These are phyloP conservation scores for Colletotrichum somersetense DNA, from an alignment of 2,329 filamentous ascomycete genomes.

Conservation along the genomic window DNA sequence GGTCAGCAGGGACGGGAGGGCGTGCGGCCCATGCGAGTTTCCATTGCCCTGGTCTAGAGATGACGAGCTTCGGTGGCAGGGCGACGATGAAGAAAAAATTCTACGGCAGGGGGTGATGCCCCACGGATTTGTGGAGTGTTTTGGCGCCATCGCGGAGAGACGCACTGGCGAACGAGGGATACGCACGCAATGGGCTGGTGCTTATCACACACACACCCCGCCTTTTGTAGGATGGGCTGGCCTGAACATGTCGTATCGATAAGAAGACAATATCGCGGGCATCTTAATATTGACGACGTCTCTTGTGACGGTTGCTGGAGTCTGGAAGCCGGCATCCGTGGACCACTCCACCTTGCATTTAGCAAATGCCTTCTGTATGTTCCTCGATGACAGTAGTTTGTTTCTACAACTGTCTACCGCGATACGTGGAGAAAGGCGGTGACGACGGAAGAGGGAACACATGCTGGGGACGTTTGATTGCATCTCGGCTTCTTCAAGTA, in stretches of 20 bases:
- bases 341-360: not conserved
- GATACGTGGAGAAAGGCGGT: conserved; percentile 45
- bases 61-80: conserved; percentile 19
- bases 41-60: conserved; percentile 19
- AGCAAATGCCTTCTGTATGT: not conserved
- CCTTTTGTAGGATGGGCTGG: conserved; percentile 14
- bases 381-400: not conserved
- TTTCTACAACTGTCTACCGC: conserved; percentile 20
- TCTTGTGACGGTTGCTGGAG: conserved; percentile 1
- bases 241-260: conserved; percentile 31
- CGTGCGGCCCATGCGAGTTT: conserved; percentile 33
- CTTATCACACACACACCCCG: conserved; percentile 28
- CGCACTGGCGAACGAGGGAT: conserved; percentile 3
- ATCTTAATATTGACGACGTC: conserved; percentile 35
- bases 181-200: conserved; percentile 1
- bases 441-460: conserved; percentile 45
- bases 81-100: conserved; percentile 29
- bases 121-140: conserved; percentile 37
- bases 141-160: conserved; percentile 21
- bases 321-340: not conserved
- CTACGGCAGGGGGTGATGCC: conserved; percentile 21
- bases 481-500: not conserved
- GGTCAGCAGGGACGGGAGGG: conserved; percentile 31
- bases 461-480: not conserved
- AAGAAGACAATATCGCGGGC: not conserved